Evolutionary conservation across 495 filamentous ascomycete species (phyloP).

Genomic region (Aspergillus nidulans): DNA sequence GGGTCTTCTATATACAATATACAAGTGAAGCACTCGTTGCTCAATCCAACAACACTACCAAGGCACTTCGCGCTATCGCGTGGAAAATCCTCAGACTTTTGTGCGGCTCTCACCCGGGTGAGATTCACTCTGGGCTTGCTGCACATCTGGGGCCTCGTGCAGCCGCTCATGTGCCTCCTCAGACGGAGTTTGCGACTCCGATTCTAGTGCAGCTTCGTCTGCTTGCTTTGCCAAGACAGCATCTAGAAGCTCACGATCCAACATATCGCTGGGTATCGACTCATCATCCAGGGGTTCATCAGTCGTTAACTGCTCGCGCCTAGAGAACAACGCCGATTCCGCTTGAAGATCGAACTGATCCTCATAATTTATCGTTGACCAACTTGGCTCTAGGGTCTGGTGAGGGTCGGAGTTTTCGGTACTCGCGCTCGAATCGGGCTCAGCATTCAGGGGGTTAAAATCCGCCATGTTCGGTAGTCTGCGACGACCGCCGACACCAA

Average conservation of each 20-base stretch:
- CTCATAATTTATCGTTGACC: constrained; percentile 12
- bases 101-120: not conserved
- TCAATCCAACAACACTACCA: not conserved
- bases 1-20: constrained; percentile 9
- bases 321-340: constrained; percentile 15
- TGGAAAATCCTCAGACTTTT: not conserved
- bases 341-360: constrained; percentile 27
- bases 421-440: not conserved
- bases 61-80: not conserved
- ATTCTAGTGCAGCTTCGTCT: not conserved
- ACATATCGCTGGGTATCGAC: not conserved
- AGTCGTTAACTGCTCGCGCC: constrained; percentile 1
- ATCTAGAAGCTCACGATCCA: not conserved
- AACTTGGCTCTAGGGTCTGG: not conserved
- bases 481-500: constrained; percentile 21
- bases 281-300: constrained; percentile 18
- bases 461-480: not conserved
- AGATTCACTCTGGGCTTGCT: not conserved
- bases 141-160: not conserved
- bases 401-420: not conserved
- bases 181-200: not conserved
- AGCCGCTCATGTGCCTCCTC: not conserved
- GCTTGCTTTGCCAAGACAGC: not conserved
- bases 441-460: not conserved
- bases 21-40: not conserved